Base-by-base conservation (phyloP, 441 rosid species). In the Brassica hybrid region DNA sequence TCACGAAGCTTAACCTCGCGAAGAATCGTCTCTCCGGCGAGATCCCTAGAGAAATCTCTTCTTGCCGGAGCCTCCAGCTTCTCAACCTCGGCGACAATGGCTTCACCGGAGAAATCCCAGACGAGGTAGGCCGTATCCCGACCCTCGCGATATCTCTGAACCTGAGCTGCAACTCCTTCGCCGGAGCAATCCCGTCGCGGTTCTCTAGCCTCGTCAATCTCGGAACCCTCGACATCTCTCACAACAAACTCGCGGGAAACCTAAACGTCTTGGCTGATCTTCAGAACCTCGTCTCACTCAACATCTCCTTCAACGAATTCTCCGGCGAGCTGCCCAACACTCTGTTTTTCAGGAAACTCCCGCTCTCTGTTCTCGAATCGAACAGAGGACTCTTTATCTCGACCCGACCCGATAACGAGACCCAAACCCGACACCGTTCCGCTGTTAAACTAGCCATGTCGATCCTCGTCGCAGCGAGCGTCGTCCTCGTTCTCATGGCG, bases 281-380 rank as follows among this genome's bases (percentile, higher is more conserved):
- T n/a, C 89, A 91, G 76, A 94, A 91, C 81, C 97, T 94, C 52
- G 91, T 93, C 48, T 83, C 91, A 21, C 92, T 94, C 70, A 94
- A 94, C 79, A 85, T 94, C 81, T 93, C 99, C 52, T 88, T 81
- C 90, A 94, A 94, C 69, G 83, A 88, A 9, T 90, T 93, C 85
- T 90, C 94, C 10, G 98, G 99, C 1, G 91, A 85, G 65, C 80
- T 94, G 81, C 98, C 98, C 0, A 78, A 86, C 82, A 87, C 97
- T 23, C 90, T 89, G 6, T 92, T 92, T 70, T 94, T 94, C 72
- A 71, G 82, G 62, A 89, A 86, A 61, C 92, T 92, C 17, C 97
- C 98, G 2, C 85, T 85, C 14, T 85, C 89, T 58, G 96, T 91
- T 76, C 83, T 94, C 38, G 85, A 86, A 36, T 89, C 91, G 2